phyloP scores from a whole-genome alignment of 352 stramenopile species.

The Vaucheria bursata region DNA sequence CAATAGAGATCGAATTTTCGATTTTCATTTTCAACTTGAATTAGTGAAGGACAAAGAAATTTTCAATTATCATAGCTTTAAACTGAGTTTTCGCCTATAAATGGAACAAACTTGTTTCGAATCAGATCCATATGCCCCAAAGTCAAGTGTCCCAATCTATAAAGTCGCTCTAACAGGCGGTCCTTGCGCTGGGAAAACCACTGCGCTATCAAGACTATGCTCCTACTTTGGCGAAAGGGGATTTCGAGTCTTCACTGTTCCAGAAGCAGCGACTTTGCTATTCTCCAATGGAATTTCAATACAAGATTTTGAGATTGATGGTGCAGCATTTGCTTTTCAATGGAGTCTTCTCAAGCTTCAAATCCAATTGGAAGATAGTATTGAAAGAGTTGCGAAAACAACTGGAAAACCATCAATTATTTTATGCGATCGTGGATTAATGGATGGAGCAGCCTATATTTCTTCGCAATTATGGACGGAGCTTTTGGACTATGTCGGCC shows the following conservation, averaged over 20 bases:
- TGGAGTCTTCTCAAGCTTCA: conserved; percentile 41
- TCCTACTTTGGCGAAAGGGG: conserved; percentile 15
- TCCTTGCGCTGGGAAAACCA: conserved; percentile 48
- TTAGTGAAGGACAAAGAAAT: too few relatives aligned
- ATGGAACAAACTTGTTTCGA: too few relatives aligned
- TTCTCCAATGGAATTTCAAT: conserved; percentile 81
- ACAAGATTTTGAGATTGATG: conserved; percentile 55
- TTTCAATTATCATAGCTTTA: too few relatives aligned
- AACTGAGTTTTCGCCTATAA: too few relatives aligned
- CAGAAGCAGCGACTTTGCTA: conserved; percentile 87
- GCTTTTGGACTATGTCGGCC: conserved; percentile 45
- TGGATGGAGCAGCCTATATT: conserved; percentile 91
- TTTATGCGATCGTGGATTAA: conserved; percentile 85
- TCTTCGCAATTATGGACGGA: conserved; percentile 72
- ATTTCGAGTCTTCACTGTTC: conserved; percentile 56
- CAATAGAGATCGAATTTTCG: too few relatives aligned
- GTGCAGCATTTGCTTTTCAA: conserved; percentile 39
- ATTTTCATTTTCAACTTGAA: too few relatives aligned
- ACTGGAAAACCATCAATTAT: conserved; percentile 67
- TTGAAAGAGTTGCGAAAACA: conserved; percentile 56
- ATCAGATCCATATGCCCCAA: too few relatives aligned
- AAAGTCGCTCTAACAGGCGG: conserved; percentile 17
- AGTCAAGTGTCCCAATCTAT: too few relatives aligned
- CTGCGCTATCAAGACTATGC: conserved; percentile 23
- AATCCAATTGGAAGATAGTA: conserved; percentile 58